Conservation (phyloP, 805 yeast species). For the Sporopachydermia quercuum region DNA sequence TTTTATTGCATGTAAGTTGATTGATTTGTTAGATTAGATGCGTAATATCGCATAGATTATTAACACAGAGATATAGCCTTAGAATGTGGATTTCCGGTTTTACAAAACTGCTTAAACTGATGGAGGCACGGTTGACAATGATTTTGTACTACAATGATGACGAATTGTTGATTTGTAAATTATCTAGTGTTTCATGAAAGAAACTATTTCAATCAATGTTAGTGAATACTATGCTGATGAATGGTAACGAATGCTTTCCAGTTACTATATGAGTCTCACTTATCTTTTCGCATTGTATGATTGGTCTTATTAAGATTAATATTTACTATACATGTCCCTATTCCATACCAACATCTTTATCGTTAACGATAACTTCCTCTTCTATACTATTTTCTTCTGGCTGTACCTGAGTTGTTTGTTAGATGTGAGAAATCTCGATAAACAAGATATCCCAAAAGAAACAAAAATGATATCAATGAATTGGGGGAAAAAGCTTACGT, state of each 20-base stretch:
- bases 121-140: constrained; percentile 3
- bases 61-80: constrained; percentile 10
- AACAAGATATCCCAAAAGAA: too few species aligned
- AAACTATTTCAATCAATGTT: too few species aligned
- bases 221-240: constrained; percentile 4
- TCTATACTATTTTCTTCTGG: constrained; percentile 1
- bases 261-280: not conserved
- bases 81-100: constrained; percentile 11
- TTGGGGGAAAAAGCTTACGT: too few species aligned
- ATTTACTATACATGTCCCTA: constrained; percentile 7
- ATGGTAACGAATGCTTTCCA: constrained; percentile 2
- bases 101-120: constrained; percentile 10
- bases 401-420: too few species aligned
- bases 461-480: too few species aligned
- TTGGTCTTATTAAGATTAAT: too few species aligned
- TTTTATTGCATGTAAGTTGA: not conserved
- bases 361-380: constrained; percentile 7
- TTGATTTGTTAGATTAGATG: too few species aligned
- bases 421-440: too few species aligned
- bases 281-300: constrained; percentile 6
- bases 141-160: too few species aligned
- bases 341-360: constrained; percentile 2
- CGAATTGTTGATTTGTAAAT: too few species aligned
- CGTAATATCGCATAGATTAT: too few species aligned
- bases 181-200: too few species aligned